Percentiles rank a stretch among this genome's conserved stretches.
Conservation (phyloP, 2,329 filamentous ascomycete species). For the Neofusicoccum cordaticola region DNA sequence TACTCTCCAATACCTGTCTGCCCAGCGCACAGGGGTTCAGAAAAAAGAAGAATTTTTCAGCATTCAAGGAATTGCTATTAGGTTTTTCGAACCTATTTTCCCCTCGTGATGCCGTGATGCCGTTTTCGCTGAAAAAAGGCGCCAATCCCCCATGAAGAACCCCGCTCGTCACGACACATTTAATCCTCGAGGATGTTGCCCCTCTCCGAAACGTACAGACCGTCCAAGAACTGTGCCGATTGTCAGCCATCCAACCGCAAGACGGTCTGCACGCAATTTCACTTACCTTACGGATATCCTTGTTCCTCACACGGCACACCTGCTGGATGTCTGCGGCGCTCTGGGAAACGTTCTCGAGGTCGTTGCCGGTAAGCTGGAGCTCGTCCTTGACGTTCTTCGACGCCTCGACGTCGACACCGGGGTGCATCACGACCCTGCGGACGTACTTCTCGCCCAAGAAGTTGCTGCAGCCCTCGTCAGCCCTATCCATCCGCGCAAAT, state of each 20-base stretch:
- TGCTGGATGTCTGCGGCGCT: conserved; percentile 99
- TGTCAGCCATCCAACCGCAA: not conserved
- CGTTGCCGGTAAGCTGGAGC: conserved; percentile 90
- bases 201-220: conserved; percentile 99
- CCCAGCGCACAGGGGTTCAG: conserved; percentile 1
- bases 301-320: conserved; percentile 99
- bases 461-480: conserved; percentile 52
- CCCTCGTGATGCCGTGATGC: conserved; percentile 19
- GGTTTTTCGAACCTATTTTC: conserved; percentile 16
- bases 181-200: conserved; percentile 80
- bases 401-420: conserved; percentile 85
- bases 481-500: not conserved
- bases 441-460: conserved; percentile 99
- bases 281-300: conserved; percentile 98
- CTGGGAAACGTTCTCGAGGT: conserved; percentile 95
- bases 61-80: conserved; percentile 18
- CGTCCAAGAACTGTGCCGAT: conserved; percentile 83
- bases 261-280: not conserved
- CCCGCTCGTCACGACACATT: conserved; percentile 20
- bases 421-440: conserved; percentile 82
- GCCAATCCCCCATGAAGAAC: conserved; percentile 18
- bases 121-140: conserved; percentile 19
- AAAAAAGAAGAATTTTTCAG: conserved; percentile 18
- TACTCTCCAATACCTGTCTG: not conserved
- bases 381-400: conserved; percentile 97